A percentile compares a stretch with the other conserved stretches of the same genome.
Evolutionary conservation across 2,329 filamentous ascomycete species (phyloP).

Genomic region (Ophiostoma quercus): DNA sequence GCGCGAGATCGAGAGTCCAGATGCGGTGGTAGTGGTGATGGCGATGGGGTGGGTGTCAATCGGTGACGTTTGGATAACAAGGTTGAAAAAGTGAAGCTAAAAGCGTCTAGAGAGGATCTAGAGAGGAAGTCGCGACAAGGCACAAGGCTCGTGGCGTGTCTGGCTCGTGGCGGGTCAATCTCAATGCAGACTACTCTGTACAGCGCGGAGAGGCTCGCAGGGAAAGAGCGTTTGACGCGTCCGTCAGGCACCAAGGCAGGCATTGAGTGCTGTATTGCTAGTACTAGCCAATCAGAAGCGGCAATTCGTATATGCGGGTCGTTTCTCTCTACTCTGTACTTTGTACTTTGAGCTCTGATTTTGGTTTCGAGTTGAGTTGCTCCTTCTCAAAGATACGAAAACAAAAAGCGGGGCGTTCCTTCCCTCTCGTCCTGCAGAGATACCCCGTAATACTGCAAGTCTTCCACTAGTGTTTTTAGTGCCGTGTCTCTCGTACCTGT

Average conservation of each 20-base stretch:
- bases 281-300: not conserved
- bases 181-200: no score
- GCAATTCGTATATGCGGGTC: not conserved
- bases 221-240: slow-evolving; percentile 15
- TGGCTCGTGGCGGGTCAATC: not conserved
- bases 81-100: slow-evolving; percentile 13
- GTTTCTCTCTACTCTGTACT: not conserved
- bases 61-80: slow-evolving; percentile 13
- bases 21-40: not conserved
- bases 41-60: not conserved
- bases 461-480: not conserved
- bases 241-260: slow-evolving; percentile 23
- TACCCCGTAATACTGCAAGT: slow-evolving; percentile 12
- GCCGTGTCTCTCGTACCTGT: slow-evolving; percentile 1
- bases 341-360: not conserved
- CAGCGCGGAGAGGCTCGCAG: not conserved
- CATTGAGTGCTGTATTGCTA: not conserved
- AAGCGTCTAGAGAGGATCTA: not conserved
- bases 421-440: not conserved
- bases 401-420: not conserved
- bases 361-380: not conserved
- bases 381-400: not conserved
- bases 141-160: not conserved
- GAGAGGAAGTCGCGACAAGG: slow-evolving; percentile 14
- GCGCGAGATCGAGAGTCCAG: not conserved